Base-by-base conservation (phyloP, 164 flowering plant genomes). In the Hamamelis virginiana region DNA sequence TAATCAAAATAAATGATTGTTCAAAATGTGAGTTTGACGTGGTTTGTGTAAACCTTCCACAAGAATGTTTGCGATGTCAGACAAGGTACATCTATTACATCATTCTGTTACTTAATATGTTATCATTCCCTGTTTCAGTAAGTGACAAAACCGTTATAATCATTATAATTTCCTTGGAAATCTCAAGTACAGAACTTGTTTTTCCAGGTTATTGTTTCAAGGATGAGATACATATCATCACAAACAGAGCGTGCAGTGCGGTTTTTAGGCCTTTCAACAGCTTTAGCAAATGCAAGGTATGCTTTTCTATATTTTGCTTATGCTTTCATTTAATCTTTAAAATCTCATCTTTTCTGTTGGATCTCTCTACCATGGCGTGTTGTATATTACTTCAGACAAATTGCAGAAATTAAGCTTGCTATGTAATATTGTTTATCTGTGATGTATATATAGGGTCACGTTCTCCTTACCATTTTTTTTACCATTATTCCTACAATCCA, bases 171-270 rank as follows among this genome's bases (percentile, higher is more conserved):
- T 26, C 59, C 19, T 67, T 64, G 51, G 19, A 41, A 58, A 45
- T 46, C 68, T 72, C 14, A 72, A 47, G 38, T 5, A 14, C 9
- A 52, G 56, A 67, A 59, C 14, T 66, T 62, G 2, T 62, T n/a
- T 71, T 76, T 73, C 6, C 82, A 95, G 99, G 99, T 95, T 63
- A 95, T 95, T 75, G 97, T 95, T 59, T 95, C 99, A 9, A 84
- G 99, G 81, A 92, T 95, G 97, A 89, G 99, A 79, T 95, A 95
- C 81, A 92, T 95, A 82, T 95, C 99, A 68, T 91, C 99, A 41
- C 97, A 91, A 71, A 95, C 99, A 61, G 96, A 89, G 67, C 93
- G 97, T 66, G 67, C 85, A 21, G 89, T 95, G 43, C 88, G 99
- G 64, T 95, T 95, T 83, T 87, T 95, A 19, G 99, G 99, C 66